phyloP scores from a whole-genome alignment of 2,329 filamentous ascomycete species.

The Neofusicoccum sp. region DNA sequence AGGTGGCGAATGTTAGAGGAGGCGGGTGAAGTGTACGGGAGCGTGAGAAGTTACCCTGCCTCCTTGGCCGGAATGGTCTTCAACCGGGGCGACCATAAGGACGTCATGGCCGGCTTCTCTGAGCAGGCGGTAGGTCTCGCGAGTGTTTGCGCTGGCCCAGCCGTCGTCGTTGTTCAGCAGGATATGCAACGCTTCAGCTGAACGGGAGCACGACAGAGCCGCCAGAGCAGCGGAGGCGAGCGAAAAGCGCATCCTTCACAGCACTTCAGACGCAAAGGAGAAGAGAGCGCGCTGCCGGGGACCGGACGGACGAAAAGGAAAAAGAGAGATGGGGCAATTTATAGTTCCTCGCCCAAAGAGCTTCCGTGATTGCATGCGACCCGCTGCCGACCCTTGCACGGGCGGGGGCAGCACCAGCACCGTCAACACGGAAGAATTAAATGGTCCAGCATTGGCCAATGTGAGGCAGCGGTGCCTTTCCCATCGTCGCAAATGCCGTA shows the following conservation, averaged over 20 bases:
- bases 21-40: not conserved
- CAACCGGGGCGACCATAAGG: slow-evolving; percentile 46
- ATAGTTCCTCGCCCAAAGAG: too few species aligned
- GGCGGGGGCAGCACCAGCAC: too few species aligned
- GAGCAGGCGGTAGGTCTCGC: slow-evolving; percentile 36
- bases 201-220: slow-evolving; percentile 27
- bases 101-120: slow-evolving; percentile 37
- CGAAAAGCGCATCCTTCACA: not conserved
- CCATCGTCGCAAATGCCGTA: too few species aligned
- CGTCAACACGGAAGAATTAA: too few species aligned
- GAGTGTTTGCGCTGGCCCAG: slow-evolving; percentile 40
- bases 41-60: slow-evolving; percentile 34
- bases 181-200: slow-evolving; percentile 35
- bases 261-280: not conserved
- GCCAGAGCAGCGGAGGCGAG: slow-evolving; percentile 6
- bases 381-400: too few species aligned
- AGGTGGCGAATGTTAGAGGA: not conserved
- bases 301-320: not conserved
- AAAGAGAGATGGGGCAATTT: too few species aligned
- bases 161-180: slow-evolving; percentile 44
- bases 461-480: too few species aligned
- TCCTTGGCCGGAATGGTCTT: slow-evolving; percentile 51
- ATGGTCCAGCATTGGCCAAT: too few species aligned
- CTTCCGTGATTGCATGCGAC: too few species aligned
- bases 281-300: not conserved